Percentiles rank a stretch among this genome's conserved stretches.
Conservation (phyloP, 2,329 filamentous ascomycete species). For the Coleophoma crateriformis region DNA sequence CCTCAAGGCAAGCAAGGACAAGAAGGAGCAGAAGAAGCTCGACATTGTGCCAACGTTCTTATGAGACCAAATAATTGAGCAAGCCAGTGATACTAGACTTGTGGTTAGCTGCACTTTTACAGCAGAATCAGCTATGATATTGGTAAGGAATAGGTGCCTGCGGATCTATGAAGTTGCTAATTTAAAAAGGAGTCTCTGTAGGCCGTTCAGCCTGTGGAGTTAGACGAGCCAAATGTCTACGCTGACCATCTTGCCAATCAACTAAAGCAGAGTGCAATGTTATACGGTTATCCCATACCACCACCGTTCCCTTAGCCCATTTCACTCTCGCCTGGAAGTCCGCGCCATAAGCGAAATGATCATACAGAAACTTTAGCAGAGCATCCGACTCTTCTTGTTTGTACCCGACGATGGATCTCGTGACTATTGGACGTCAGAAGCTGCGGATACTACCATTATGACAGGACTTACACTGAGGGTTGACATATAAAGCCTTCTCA, state of each 20-base stretch:
- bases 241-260: slow-evolving; percentile 75
- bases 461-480: slow-evolving; percentile 65
- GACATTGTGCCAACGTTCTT: slow-evolving; percentile 21
- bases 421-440: slow-evolving; percentile 46
- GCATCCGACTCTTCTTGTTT: slow-evolving; percentile 84
- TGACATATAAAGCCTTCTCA: slow-evolving; percentile 79
- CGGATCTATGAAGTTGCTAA: no score
- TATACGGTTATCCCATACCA: slow-evolving; percentile 82
- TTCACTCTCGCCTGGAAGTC: slow-evolving; percentile 71
- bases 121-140: no score
- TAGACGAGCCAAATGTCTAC: slow-evolving; percentile 74
- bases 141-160: no score
- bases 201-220: slow-evolving; percentile 78
- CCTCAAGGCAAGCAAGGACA: slow-evolving; percentile 13
- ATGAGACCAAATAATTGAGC: slow-evolving; percentile 1
- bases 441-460: not conserved
- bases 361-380: slow-evolving; percentile 70
- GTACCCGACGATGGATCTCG: slow-evolving; percentile 71
- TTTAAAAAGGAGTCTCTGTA: slow-evolving; percentile 58
- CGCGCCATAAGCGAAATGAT: slow-evolving; percentile 66
- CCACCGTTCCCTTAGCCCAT: slow-evolving; percentile 75
- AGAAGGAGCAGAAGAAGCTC: slow-evolving; percentile 12
- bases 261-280: slow-evolving; percentile 74
- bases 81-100: no score
- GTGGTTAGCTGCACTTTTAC: no score